Percentiles rank a stretch among this genome's conserved stretches.
These are phyloP conservation scores for Tuber borchii DNA, from an alignment of 495 filamentous ascomycete genomes.

Conservation along the genomic window DNA sequence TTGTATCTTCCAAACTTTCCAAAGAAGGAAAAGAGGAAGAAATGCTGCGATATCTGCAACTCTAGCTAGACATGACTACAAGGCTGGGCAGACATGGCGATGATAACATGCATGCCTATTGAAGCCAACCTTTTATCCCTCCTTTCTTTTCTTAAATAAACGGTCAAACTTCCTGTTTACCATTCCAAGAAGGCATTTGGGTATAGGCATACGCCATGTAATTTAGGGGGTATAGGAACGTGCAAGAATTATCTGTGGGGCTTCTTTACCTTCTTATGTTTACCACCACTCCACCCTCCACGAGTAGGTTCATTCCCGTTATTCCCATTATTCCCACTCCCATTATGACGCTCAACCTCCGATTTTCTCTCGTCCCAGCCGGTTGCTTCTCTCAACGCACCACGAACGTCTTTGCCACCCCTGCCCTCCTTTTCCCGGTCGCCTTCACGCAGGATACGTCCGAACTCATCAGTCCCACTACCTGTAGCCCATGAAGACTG, in stretches of 20 bases:
- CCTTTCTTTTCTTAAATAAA: neutral
- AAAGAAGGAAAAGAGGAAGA: neutral
- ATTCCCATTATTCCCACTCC: constrained; percentile 19
- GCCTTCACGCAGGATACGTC: constrained; percentile 31
- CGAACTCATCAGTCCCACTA: constrained; percentile 34
- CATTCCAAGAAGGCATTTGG: constrained; percentile 6
- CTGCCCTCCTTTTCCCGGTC: constrained; percentile 40
- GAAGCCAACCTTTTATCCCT: neutral
- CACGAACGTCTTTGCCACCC: constrained; percentile 33
- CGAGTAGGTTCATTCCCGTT: constrained; percentile 4
- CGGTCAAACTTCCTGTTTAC: constrained; percentile 1
- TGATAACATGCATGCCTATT: neutral
- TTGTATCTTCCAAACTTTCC: neutral
- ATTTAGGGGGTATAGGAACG: constrained; percentile 15
- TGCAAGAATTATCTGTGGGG: constrained; percentile 20
- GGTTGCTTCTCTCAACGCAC: constrained; percentile 32
- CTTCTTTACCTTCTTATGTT: constrained; percentile 39
- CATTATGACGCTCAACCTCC: constrained; percentile 20
- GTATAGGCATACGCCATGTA: constrained; percentile 11
- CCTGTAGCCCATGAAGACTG: constrained; percentile 27
- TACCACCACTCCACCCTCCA: constrained; percentile 31
- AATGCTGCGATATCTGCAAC: neutral
- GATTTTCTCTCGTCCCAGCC: constrained; percentile 34
- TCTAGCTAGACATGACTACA: neutral
- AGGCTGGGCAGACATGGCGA: neutral